phyloP scores from a whole-genome alignment of 495 filamentous ascomycete genomes.

The Apodospora peruviana region DNA sequence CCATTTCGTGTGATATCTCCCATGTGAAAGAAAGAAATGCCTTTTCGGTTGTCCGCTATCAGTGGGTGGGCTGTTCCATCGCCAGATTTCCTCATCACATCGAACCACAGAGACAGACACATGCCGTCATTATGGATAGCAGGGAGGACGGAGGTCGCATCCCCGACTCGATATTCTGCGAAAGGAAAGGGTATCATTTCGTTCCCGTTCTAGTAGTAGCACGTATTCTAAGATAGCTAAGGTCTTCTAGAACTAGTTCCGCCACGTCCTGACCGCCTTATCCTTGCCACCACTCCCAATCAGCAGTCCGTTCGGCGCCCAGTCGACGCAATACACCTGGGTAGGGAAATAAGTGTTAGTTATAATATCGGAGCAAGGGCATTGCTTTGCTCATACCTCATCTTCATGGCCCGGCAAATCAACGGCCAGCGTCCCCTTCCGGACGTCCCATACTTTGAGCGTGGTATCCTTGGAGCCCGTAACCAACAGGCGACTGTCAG shows the following conservation, averaged over 20 bases:
- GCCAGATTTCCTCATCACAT: too few species aligned
- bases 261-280: conserved; percentile 84
- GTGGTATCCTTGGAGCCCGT: conserved; percentile 90
- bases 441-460: conserved; percentile 87
- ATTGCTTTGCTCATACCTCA: conserved; percentile 64
- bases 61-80: too few species aligned
- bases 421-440: conserved; percentile 70
- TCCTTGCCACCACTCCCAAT: conserved; percentile 79
- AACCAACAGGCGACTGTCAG: conserved; percentile 80
- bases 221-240: not conserved
- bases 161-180: not conserved
- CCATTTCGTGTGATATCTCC: too few species aligned
- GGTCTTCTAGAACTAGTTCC: conserved; percentile 31
- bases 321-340: too few species aligned
- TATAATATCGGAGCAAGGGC: too few species aligned
- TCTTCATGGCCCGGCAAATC: conserved; percentile 94
- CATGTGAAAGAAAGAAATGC: too few species aligned
- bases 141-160: too few species aligned
- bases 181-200: conserved; percentile 18
- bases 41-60: too few species aligned
- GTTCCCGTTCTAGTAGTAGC: conserved; percentile 1
- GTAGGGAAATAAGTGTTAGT: too few species aligned
- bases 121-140: too few species aligned
- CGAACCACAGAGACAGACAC: too few species aligned
- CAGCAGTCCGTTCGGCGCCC: conserved; percentile 35